phyloP scores from a whole-genome alignment of 768 basidiomycete species.

The Mycena leptocephala region DNA sequence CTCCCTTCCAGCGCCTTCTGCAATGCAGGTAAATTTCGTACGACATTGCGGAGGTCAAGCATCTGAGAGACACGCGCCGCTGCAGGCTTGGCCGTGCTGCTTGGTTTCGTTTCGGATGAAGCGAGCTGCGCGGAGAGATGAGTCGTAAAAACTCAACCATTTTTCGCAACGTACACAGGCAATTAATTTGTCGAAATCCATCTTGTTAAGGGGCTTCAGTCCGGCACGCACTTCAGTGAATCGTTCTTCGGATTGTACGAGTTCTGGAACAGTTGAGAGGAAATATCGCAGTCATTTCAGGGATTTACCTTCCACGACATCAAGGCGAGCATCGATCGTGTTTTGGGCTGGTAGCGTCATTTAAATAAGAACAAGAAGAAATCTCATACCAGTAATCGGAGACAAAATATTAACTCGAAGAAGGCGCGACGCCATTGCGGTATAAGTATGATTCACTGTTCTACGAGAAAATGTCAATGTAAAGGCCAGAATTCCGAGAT shows the following conservation, averaged over 20 bases:
- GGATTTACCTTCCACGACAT: conserved; percentile 85
- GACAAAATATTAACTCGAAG: conserved; percentile 87
- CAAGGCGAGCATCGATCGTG: conserved; percentile 86
- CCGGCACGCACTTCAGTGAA: conserved; percentile 80
- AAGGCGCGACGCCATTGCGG: conserved; percentile 91
- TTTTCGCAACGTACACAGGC: conserved; percentile 64
- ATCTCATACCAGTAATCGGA: conserved; percentile 77
- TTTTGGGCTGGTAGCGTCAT: conserved; percentile 61
- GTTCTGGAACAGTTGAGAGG: conserved; percentile 61
- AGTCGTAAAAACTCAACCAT: neutral
- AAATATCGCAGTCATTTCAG: neutral
- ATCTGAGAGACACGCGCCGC: conserved; percentile 83
- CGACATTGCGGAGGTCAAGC: conserved; percentile 82
- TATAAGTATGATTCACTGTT: conserved; percentile 85
- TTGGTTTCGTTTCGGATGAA: conserved; percentile 71
- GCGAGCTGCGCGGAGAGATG: conserved; percentile 66
- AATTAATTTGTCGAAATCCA: conserved; percentile 93
- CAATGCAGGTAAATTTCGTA: conserved; percentile 77
- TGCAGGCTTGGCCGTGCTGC: conserved; percentile 73
- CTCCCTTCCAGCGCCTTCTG: conserved; percentile 74
- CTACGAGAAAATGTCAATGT: conserved; percentile 53
- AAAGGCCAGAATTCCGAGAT: neutral
- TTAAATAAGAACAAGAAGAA: neutral
- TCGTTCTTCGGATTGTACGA: conserved; percentile 83
- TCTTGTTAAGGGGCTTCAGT: conserved; percentile 79